phyloP scores from a whole-genome alignment of 2,329 filamentous ascomycete genomes.

The Fonsecaea monophora region DNA sequence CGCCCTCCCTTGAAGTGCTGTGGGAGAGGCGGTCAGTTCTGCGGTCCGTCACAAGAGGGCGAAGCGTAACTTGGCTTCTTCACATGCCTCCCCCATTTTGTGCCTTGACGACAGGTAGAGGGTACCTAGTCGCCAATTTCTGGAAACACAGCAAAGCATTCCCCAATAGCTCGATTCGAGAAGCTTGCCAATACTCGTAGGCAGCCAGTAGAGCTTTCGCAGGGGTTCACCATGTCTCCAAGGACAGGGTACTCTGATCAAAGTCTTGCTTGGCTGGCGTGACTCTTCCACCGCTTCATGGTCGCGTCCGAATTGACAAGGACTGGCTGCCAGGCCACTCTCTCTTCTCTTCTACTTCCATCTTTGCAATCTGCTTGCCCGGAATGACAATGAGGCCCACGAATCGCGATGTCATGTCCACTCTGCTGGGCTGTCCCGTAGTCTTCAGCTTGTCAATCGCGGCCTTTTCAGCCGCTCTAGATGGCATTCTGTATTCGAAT shows the following conservation, averaged over 20 bases:
- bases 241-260: neutral
- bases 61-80: neutral
- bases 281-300: conserved; percentile 16
- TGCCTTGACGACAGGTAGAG: neutral
- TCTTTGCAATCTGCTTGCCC: conserved; percentile 81
- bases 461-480: conserved; percentile 55
- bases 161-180: neutral
- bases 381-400: conserved; percentile 90
- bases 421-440: conserved; percentile 56
- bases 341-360: conserved; percentile 77
- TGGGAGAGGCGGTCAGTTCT: neutral
- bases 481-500: conserved; percentile 86
- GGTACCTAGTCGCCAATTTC: neutral
- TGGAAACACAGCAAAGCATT: neutral
- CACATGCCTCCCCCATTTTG: neutral
- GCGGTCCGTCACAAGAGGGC: neutral
- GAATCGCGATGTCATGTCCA: conserved; percentile 83
- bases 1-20: neutral
- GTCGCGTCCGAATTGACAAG: conserved; percentile 33
- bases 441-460: conserved; percentile 47
- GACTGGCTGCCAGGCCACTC: conserved; percentile 29
- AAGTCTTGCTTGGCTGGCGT: neutral
- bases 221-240: neutral
- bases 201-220: neutral
- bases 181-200: neutral